Base-by-base conservation (phyloP, 345 rosid species). In the Euphorbia pulcherrima region DNA sequence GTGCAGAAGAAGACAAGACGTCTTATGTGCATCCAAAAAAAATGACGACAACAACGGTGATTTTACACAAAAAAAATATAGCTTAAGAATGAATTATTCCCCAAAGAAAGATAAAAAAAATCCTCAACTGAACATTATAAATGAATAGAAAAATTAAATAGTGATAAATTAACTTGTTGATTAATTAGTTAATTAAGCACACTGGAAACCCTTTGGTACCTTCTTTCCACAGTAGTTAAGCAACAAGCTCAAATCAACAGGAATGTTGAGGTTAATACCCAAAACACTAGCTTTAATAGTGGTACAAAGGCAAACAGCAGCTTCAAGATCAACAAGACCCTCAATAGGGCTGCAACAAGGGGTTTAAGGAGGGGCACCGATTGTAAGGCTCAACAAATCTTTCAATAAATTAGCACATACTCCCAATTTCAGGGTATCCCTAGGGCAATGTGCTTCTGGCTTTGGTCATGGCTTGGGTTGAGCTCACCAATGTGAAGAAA, bases 221-320 rank as follows among this genome's bases (percentile, higher is more conserved):
- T 62, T 41, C 35, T 62, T 62, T 8, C 53, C 66, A 17, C 53
- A 62, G 35, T 62, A 26, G 50, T 62, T 62, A 27, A 62, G 66
- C 20, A 41, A 8, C 35, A 62, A 44, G 53, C 53, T 62, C 33
- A 62, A 24, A 33, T 41, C 10, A 13, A 62, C 30, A 6, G 52
- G 35, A 46, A 62, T 33, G 10, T 62, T 62, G 4, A 62, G 21
- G 33, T 62, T 41, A 23, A 62, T 12, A 9, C 66, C 66, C 35
- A 24, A 44, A 27, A 62, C 53, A 40, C 73, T 84, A 41, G 94
- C 96, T 54, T 86, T 85, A 52, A 87, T 75, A 73, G 89, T 86
- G 35, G 96, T 92, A 81, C 96, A 87, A 23, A 89, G 90, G 83
- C 96, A 92, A 48, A 77, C 86, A 13, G 92, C 92, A 7, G 88